Base-by-base conservation (phyloP, 148 eudicot species). In the Arctostaphylos glauca region DNA sequence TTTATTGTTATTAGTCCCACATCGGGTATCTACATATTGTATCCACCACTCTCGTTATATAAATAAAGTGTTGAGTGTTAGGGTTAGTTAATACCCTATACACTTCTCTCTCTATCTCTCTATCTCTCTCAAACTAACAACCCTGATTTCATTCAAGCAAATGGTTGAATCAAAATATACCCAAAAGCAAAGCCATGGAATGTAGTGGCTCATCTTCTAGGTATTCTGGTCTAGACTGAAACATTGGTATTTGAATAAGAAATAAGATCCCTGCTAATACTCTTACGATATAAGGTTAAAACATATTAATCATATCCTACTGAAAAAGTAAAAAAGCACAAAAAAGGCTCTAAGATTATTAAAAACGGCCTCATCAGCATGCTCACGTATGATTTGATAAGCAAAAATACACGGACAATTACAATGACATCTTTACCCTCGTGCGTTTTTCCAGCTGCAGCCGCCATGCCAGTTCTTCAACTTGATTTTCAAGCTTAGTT, bases 401-500 rank as follows among this genome's bases (percentile, higher is more conserved):
- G 9, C 19, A 23, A 48, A 60, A 46, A 62, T 44, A 46, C 2
- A 25, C 6, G 2, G 5, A 15, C 21, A 15, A 77, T 16, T 31
- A 25, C 21, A 48, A 14, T 14, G 74, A 80, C 23, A 66, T 79
- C 78, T 86, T 87, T 88, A 96, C 99, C 90, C 94, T 89, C 86
- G 81, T 85, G 84, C 92, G 91, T 86, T 93, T 91, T 93, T 96
- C 99, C 58, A 85, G 87, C 87, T 92, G 88, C 81, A 94, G 84
- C 77, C 85, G 89, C 88, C 83, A 84, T 52, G 89, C 89, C 74
- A 94, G 79, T 78, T 96, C 95, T 84, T 94, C 91, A 84, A 93
- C 97, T 91, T 94, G 81, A 85, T 94, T 94, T 88, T 94, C 98
- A 86, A 93, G 86, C 84, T 85, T 90, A 80, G 46, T 85, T 86